A percentile compares a stretch with the other conserved stretches of the same genome.
Evolutionary conservation across 1,284 basidiomycete species (phyloP).

Genomic region (Boletus semigastroideus): DNA sequence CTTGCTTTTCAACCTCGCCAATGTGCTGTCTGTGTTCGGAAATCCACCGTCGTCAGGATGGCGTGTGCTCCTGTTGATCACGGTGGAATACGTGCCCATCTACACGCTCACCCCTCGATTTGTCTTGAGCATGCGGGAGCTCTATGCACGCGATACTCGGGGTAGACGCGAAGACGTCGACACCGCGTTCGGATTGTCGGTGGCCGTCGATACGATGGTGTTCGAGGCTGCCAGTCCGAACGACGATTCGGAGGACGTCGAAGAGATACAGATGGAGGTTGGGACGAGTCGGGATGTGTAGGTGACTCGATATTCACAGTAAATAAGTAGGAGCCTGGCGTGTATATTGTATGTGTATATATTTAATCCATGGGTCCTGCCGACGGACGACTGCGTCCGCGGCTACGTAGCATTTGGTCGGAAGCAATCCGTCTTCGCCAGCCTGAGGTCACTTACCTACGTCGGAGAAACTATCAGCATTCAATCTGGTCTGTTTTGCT

Average conservation of each 20-base stretch:
- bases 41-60: neutral
- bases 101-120: slow-evolving; percentile 7
- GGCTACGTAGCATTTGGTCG: too few relatives aligned
- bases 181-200: slow-evolving; percentile 4
- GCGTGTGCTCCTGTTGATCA: neutral
- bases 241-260: neutral
- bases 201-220: neutral
- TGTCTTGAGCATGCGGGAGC: slow-evolving; percentile 4
- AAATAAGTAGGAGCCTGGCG: too few relatives aligned
- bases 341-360: too few relatives aligned
- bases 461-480: too few relatives aligned
- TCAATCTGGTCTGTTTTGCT: too few relatives aligned
- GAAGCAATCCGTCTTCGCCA: too few relatives aligned
- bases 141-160: slow-evolving; percentile 2
- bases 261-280: neutral
- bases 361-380: too few relatives aligned
- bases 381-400: too few relatives aligned
- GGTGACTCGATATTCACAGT: too few relatives aligned
- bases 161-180: neutral
- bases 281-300: neutral
- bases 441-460: too few relatives aligned
- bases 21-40: neutral
- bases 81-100: slow-evolving; percentile 1
- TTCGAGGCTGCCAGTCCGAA: neutral
- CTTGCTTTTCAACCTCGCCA: neutral